Percentiles rank a stretch among this genome's conserved stretches.
These are phyloP conservation scores for Truncatella angustata DNA, from an alignment of 2,329 filamentous ascomycete genomes.

Conservation along the genomic window DNA sequence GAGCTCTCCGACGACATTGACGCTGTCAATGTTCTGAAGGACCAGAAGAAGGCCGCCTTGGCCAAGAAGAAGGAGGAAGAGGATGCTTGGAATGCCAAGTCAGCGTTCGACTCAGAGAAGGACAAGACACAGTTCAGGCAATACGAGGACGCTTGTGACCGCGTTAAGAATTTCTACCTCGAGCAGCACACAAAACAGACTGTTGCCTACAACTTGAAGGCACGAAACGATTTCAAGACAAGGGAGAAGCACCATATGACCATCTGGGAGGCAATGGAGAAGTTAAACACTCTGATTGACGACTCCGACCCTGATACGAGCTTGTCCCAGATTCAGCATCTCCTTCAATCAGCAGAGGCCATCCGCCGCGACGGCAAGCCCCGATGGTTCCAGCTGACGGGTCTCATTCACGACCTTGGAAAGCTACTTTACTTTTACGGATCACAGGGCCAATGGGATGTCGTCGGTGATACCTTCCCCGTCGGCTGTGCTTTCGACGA, in stretches of 20 bases:
- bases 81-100: conserved; percentile 39
- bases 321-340: conserved; percentile 84
- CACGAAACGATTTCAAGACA: conserved; percentile 68
- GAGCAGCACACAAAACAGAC: conserved; percentile 72
- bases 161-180: conserved; percentile 83
- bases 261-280: conserved; percentile 90
- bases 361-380: conserved; percentile 83
- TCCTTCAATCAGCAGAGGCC: conserved; percentile 85
- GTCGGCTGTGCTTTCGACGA: conserved; percentile 74
- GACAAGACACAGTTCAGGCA: conserved; percentile 80
- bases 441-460: conserved; percentile 88
- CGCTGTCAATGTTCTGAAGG: conserved; percentile 53
- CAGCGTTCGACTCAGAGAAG: conserved; percentile 71
- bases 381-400: conserved; percentile 77
- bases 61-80: conserved; percentile 36
- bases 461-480: conserved; percentile 83
- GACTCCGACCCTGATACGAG: conserved; percentile 88
- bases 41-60: conserved; percentile 32
- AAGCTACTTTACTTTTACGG: conserved; percentile 80
- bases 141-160: conserved; percentile 79
- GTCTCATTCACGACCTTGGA: conserved; percentile 76
- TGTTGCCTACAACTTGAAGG: conserved; percentile 79
- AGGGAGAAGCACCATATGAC: conserved; percentile 69
- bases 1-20: conserved; percentile 47
- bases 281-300: conserved; percentile 86